Conservation (phyloP, 192 early-diverging fungal species). For the Thamnidium elegans region DNA sequence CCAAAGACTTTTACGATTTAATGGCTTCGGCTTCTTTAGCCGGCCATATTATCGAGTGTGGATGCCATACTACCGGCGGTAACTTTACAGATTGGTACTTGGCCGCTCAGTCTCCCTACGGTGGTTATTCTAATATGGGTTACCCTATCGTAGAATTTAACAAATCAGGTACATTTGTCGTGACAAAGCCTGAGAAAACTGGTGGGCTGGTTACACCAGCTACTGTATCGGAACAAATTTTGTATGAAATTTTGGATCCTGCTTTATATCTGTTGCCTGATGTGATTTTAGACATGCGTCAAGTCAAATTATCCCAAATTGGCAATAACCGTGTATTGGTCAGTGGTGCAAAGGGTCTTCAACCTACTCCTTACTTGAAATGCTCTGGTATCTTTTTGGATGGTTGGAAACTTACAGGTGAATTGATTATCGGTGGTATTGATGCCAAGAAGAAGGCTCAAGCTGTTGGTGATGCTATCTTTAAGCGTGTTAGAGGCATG, state of each 20-base stretch:
- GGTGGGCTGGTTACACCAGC: slow-evolving; percentile 57
- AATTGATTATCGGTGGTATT: slow-evolving; percentile 57
- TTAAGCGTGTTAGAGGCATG: slow-evolving; percentile 43
- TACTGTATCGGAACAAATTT: slow-evolving; percentile 61
- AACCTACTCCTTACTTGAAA: slow-evolving; percentile 57
- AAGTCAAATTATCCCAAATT: slow-evolving; percentile 54
- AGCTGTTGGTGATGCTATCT: slow-evolving; percentile 55
- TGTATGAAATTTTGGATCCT: slow-evolving; percentile 67
- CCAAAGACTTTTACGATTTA: slow-evolving; percentile 46
- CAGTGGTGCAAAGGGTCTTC: slow-evolving; percentile 55
- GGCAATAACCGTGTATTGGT: slow-evolving; percentile 56
- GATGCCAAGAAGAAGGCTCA: slow-evolving; percentile 53
- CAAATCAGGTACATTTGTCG: slow-evolving; percentile 46
- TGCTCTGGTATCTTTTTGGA: slow-evolving; percentile 61
- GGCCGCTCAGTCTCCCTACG: slow-evolving; percentile 48
- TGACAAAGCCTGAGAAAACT: slow-evolving; percentile 62
- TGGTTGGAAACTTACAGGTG: slow-evolving; percentile 56
- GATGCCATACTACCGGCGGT: slow-evolving; percentile 65
- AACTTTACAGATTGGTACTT: slow-evolving; percentile 71
- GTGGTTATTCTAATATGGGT: slow-evolving; percentile 64
- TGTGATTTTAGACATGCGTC: slow-evolving; percentile 59
- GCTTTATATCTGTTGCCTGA: slow-evolving; percentile 63
- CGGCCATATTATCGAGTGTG: slow-evolving; percentile 69
- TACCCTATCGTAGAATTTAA: slow-evolving; percentile 64
- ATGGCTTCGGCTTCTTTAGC: slow-evolving; percentile 63